Base-by-base conservation (phyloP, 306 rosid genomes). In the Acacia confusa region DNA sequence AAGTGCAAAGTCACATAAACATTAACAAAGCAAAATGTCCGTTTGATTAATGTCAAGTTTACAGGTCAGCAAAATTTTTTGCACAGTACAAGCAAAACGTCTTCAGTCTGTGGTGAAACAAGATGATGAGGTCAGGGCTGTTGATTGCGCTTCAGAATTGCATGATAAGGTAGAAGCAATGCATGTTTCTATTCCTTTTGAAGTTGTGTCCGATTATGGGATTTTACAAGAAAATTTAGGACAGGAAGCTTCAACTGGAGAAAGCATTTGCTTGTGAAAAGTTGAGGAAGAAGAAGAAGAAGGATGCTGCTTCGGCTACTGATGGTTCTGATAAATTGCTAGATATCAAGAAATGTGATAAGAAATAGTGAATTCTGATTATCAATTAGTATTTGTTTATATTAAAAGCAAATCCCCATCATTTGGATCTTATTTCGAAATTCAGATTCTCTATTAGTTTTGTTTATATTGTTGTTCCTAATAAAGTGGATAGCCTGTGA, bases 251-350 rank as follows among this genome's bases (percentile, higher is more conserved):
- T 66, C 58, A 48, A 20, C 75, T 92, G 41, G 97, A 92, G 84
- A 91, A 80, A 79, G 90, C 92, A 22, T 70, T 84, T 20, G 40
- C 77, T 2, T 83, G 87, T 75, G 94, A 85, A 0, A 91, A 76
- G 82, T 69, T 84, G 78, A 86, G 85, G 78, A 92, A 20, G 86
- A 91, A 72, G 87, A 16, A 7, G 76, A 8, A 4, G 36, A 88
- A 72, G 78, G 44, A 61, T 17, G 20, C 11, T 74, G 66, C 19
- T 38, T 20, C 28, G 27, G 32, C 52, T 20, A 27, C 32, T 22
- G 32, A 44, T 43, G 38, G 53, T 43, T 24, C 13, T 6, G 38
- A 44, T 13, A 43, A 43, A 25, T 32, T 20, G 81, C 78, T 41
- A 40, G 70, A 70, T 22, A 24, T 9, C 64, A 66, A 65, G 45